Base-by-base conservation (phyloP, 208 protist genomes). In the Leishmania martiniquensis region DNA sequence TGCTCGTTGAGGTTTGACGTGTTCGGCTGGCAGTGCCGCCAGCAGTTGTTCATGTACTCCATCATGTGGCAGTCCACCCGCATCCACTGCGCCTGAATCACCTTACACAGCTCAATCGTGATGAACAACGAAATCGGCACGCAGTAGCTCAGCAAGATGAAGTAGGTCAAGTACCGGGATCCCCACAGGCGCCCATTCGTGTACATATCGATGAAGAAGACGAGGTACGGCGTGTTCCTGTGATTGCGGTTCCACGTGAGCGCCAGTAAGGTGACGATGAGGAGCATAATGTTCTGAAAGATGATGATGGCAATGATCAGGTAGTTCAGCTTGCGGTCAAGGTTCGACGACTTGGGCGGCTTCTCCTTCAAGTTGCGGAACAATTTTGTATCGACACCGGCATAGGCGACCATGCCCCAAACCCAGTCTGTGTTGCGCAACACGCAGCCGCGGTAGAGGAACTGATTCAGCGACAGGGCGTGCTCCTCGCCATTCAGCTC, bases 1-100 rank as follows among this genome's bases (percentile, higher is more conserved):
- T 97, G 90, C 86, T 98, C 96, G 85, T 98, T 98, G 13, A 98
- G 84, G 80, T 98, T 96, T 0, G 94, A 97, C 37, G 96, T 97
- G 83, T 96, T 96, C 10, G 93, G 84, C 57, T 78, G 81, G 85
- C 94, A 98, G 62, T 89, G 83, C 20, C 87, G 81, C 89, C 85
- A 95, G 32, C 85, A 69, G 55, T 85, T 90, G 29, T 75, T 78
- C 79, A 95, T 88, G 65, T 86, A 89, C 83, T 95, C 88, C 91
- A 96, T 95, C 93, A 98, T 95, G 65, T 89, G 84, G 55, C 57
- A 81, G 74, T 98, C 95, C 51, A 89, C 86, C 7, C 80, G 78
- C 92, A 98, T 98, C 92, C 94, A 96, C 73, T 94, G 84, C 17
- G 88, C 91, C 83, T 98, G 95, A 13, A 95, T 88, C n/a, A 95